phyloP scores from a whole-genome alignment of 1,284 basidiomycete species.

The Pholiota adiposa region DNA sequence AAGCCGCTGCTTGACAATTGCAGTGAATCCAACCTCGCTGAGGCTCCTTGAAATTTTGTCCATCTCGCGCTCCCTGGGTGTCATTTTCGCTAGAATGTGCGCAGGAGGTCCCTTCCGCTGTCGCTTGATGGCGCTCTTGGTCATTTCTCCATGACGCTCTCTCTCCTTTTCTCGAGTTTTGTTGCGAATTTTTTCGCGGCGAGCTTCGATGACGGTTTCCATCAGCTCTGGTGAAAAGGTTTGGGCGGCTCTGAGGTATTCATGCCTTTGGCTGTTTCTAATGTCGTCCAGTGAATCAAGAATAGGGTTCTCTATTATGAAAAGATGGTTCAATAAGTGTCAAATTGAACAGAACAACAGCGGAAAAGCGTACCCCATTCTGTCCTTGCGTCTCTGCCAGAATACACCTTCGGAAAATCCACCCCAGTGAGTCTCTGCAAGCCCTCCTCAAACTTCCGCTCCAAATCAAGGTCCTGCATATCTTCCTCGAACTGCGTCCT shows the following conservation, averaged over 20 bases:
- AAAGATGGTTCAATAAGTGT: background rate
- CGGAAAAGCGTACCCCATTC: slow-evolving; percentile 48
- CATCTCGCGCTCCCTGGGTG: slow-evolving; percentile 44
- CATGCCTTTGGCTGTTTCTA: slow-evolving; percentile 37
- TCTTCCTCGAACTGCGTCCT: slow-evolving; percentile 38
- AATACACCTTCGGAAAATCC: slow-evolving; percentile 26
- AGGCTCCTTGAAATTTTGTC: slow-evolving; percentile 55
- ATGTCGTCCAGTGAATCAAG: slow-evolving; percentile 30
- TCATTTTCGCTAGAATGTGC: slow-evolving; percentile 57
- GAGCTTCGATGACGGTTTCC: slow-evolving; percentile 52
- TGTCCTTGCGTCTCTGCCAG: slow-evolving; percentile 6
- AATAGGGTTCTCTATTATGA: slow-evolving; percentile 27
- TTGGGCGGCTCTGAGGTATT: slow-evolving; percentile 42
- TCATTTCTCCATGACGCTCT: slow-evolving; percentile 64
- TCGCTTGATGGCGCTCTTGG: slow-evolving; percentile 48
- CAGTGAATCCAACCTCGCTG: slow-evolving; percentile 70
- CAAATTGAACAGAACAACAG: background rate
- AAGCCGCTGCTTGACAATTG: slow-evolving; percentile 50
- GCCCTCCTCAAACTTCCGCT: slow-evolving; percentile 57
- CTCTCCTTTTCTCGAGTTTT: slow-evolving; percentile 62
- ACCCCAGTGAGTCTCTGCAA: slow-evolving; percentile 38
- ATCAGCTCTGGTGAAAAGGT: slow-evolving; percentile 55
- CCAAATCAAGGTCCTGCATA: slow-evolving; percentile 51
- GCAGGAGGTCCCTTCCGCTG: slow-evolving; percentile 62
- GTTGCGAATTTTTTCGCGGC: slow-evolving; percentile 60